Percentiles rank a stretch among this genome's conserved stretches.
phyloP scores from a whole-genome alignment of 768 basidiomycete species.

The Daedaleopsis nitida region DNA sequence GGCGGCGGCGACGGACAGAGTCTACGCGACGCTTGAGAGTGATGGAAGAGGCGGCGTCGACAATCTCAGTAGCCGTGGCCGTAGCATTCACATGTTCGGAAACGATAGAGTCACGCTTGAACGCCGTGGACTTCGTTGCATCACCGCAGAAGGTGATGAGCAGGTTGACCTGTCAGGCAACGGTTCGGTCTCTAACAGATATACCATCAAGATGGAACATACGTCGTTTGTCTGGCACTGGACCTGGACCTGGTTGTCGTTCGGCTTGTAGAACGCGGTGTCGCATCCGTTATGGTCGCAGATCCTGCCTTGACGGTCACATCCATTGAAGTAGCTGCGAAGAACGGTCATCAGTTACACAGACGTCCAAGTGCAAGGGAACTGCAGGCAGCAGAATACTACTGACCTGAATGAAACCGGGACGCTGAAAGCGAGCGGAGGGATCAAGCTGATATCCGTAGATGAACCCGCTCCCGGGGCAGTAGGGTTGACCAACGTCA shows the following conservation, averaged over 20 bases:
- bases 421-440: slow-evolving; percentile 42
- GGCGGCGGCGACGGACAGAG: too few relatives aligned
- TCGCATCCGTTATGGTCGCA: slow-evolving; percentile 40
- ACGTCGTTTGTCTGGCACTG: slow-evolving; percentile 48
- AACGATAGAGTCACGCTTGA: neutral
- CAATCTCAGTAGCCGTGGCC: too few relatives aligned
- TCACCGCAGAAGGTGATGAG: slow-evolving; percentile 50
- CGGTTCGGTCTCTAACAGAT: neutral
- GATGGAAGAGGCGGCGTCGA: too few relatives aligned
- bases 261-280: slow-evolving; percentile 45
- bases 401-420: slow-evolving; percentile 34
- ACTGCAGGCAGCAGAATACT: too few relatives aligned
- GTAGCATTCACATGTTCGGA: too few relatives aligned
- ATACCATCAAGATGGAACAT: slow-evolving; percentile 16
- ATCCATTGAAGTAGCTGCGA: slow-evolving; percentile 42
- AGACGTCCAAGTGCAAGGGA: too few relatives aligned
- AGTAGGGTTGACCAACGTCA: slow-evolving; percentile 47
- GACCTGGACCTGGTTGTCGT: slow-evolving; percentile 50
- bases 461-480: slow-evolving; percentile 47
- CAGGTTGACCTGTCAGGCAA: slow-evolving; percentile 42
- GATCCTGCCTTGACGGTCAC: slow-evolving; percentile 44
- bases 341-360: too few relatives aligned
- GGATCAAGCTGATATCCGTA: slow-evolving; percentile 51
- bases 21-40: too few relatives aligned
- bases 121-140: slow-evolving; percentile 27